Evolutionary conservation across 345 rosid genomes (phyloP), one percentile per base, ranked within the genome.

Genomic region (Lumnitzera littorea): DNA sequence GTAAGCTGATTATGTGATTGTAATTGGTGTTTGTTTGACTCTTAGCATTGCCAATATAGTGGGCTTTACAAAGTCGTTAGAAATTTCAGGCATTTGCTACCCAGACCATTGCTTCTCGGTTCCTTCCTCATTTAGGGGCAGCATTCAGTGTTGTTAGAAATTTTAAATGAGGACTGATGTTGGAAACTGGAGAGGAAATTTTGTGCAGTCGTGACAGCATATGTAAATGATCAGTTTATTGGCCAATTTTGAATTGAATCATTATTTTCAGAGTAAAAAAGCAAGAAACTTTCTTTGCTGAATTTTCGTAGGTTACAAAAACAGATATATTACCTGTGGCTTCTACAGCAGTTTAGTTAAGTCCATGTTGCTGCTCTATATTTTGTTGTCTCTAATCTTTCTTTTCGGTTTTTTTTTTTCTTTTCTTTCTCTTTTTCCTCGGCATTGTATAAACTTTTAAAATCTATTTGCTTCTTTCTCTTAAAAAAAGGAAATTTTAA

Each of bases 81-180:
- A 20, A 20, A 20, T 57, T 87, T 64, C 90, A 87, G 57, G 82
- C 74, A 68, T 87, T 87, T 58, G 95, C 95, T 24, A 59, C 91
- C 10, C 89, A 84, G 83, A 86, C 97, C 49, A 82, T 95, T 11
- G 92, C 96, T 48, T 68, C 83, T 49, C 83, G 82, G 58, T 78
- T 95, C 77, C 91, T 11, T 95, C 97, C 47, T 87, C 88, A 20
- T 57, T 57, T 95, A 71, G 96, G 86, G 67, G 76, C 95, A 13
- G 99, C 99, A 48, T 91, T 95, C 79, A 86, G 84, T 16, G 78
- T 83, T 50, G 88, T 91, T 23, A 91, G 77, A 86, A 57, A 20
- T 31, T 51, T 14, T 41, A 11, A 57, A 15, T 11, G n/a, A 46
- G 48, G 4, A 11, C 48, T 6, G 63, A 12, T 4, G 15, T 24